Percentiles rank a stretch among this genome's conserved stretches.
Conservation (phyloP, 192 early-diverging fungal species). For the Lunasporangiospora selenospora region DNA sequence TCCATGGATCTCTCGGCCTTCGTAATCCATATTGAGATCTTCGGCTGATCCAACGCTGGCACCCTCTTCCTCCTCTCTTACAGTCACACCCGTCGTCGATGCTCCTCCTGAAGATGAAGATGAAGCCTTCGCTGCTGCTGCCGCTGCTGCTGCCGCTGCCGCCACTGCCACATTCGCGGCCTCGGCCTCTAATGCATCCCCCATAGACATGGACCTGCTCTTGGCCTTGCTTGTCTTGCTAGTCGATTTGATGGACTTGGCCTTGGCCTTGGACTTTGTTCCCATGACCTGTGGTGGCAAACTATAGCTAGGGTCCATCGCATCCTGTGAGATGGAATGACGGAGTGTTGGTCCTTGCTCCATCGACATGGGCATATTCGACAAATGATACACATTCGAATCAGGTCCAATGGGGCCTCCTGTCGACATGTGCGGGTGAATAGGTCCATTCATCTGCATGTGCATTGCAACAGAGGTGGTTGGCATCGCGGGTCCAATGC, state of each 20-base stretch:
- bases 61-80: conserved; percentile 38
- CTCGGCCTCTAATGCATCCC: conserved; percentile 21
- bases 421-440: conserved; percentile 20
- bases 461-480: conserved; percentile 24
- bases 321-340: conserved; percentile 36
- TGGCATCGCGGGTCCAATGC: conserved; percentile 24
- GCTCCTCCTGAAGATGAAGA: no score
- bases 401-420: conserved; percentile 7
- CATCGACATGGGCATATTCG: conserved; percentile 12
- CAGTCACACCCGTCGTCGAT: conserved; percentile 44
- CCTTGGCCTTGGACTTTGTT: conserved; percentile 28
- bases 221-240: conserved; percentile 13
- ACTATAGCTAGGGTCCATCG: conserved; percentile 20
- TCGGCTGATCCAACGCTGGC: neutral
- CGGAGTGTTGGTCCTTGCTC: conserved; percentile 24
- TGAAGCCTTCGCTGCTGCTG: neutral
- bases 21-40: conserved; percentile 34
- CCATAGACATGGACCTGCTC: conserved; percentile 43
- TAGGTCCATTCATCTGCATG: conserved; percentile 31
- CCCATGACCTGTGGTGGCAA: conserved; percentile 6
- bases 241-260: conserved; percentile 1
- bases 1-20: conserved; percentile 52
- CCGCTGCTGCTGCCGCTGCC: conserved; percentile 1
- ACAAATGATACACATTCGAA: conserved; percentile 19
- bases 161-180: neutral